Conservation (phyloP, 495 filamentous ascomycete genomes). For the Penicillium cinerascens region DNA sequence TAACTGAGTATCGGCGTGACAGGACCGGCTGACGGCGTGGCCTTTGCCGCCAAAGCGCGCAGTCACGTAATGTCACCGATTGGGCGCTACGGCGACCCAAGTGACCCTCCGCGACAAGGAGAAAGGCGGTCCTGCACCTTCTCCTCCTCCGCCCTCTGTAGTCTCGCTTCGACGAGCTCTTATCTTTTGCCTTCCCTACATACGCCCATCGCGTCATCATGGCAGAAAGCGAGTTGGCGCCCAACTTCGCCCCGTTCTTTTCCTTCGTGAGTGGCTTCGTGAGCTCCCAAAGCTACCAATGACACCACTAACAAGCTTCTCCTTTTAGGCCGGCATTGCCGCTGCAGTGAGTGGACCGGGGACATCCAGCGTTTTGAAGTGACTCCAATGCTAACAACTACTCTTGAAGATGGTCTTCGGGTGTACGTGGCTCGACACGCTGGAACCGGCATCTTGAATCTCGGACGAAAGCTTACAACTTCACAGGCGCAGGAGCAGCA, state of each 20-base stretch:
- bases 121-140: slow-evolving; percentile 2
- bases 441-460: slow-evolving; percentile 8
- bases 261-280: slow-evolving; percentile 71
- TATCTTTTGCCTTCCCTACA: background rate
- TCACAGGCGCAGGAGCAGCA: slow-evolving; percentile 80
- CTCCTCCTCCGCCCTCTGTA: background rate
- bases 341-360: slow-evolving; percentile 73
- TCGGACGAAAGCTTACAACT: slow-evolving; percentile 19
- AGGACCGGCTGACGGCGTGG: background rate
- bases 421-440: slow-evolving; percentile 54
- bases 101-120: slow-evolving; percentile 19
- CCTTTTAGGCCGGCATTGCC: slow-evolving; percentile 69
- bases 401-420: slow-evolving; percentile 76
- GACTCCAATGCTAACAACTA: slow-evolving; percentile 19
- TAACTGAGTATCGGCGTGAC: background rate
- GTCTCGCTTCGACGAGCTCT: slow-evolving; percentile 5
- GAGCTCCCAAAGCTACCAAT: slow-evolving; percentile 10
- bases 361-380: slow-evolving; percentile 1
- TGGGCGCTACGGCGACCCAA: slow-evolving; percentile 26
- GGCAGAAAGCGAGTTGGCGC: slow-evolving; percentile 66
- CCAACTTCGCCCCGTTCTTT: slow-evolving; percentile 95
- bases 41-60: background rate
- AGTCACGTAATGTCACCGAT: slow-evolving; percentile 22
- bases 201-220: slow-evolving; percentile 40
- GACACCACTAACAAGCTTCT: slow-evolving; percentile 33